Base-by-base conservation (phyloP, 163 green algal species). In the Prototheca wickerhamii region DNA sequence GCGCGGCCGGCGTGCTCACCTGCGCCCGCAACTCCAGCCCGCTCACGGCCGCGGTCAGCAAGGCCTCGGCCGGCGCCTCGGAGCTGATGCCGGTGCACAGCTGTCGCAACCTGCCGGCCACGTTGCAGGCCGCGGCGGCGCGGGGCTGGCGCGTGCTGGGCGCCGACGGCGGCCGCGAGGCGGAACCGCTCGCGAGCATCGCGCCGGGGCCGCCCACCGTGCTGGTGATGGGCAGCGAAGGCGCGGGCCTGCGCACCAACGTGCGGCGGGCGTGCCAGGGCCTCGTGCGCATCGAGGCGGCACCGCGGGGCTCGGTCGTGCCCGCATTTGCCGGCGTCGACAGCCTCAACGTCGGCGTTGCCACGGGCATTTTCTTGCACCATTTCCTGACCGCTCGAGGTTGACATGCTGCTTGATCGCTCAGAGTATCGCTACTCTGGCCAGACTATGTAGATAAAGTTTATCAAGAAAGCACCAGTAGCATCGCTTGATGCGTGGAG, bases 271-370 rank as follows among this genome's bases (percentile, higher is more conserved):
- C 74, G 6, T 98, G 91, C 74, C 82, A 78, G 25, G 43, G 58
- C 5, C 72, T 65, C 35, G 60, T 80, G 32, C 54, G 68, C 15
- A 77, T 74, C 33, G 54, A 50, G 33, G 58, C 51, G 52, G 54
- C 43, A 26, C 55, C 7, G 43, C 3, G 28, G n/a, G 51, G 2
- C 0, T 25, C 3, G 46, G 32, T 8, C n/a, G 50, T 5, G 44
- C 25, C 21, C 18, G 46, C 46, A 49, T 58, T 29, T 26, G 33
- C 28, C 17, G 43, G 63, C 23, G 84, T 97, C 5, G 92, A 97
- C 58, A 94, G 82, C 25, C 72, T 98, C 10, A 98, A 98, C 72
- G 88, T 98, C 18, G 92, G 83, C 65, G 92, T 98, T 10, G 92
- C 92, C 0, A 79, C 91, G 1, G 92, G 89, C 30, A 93, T 98